Evolutionary conservation across 1,139 yeast genomes (phyloP).

Genomic region (Lodderomyces margitis): DNA sequence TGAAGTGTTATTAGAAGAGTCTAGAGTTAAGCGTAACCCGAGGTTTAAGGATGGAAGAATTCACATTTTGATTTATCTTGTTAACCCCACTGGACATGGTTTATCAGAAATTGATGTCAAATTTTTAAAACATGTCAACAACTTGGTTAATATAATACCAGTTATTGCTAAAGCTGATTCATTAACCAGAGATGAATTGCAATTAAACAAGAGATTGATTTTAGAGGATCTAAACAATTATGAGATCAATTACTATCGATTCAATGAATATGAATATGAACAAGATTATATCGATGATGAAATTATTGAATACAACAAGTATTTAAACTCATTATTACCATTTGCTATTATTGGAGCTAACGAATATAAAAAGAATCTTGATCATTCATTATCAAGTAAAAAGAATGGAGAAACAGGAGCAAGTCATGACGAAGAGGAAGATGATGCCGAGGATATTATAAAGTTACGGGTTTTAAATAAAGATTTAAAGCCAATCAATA

Average conservation of each 20-base stretch:
- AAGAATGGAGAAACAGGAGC: not conserved
- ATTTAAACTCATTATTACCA: slow-evolving; percentile 41
- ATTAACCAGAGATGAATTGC: slow-evolving; percentile 37
- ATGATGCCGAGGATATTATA: slow-evolving; percentile 38
- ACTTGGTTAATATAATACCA: slow-evolving; percentile 44
- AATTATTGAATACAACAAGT: slow-evolving; percentile 47
- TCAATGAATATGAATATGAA: slow-evolving; percentile 50
- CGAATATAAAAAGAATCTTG: slow-evolving; percentile 33
- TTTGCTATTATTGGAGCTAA: slow-evolving; percentile 46
- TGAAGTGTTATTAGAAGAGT: slow-evolving; percentile 49
- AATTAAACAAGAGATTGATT: slow-evolving; percentile 36
- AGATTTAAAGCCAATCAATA: slow-evolving; percentile 38
- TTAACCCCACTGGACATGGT: slow-evolving; percentile 50
- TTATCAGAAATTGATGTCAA: slow-evolving; percentile 42
- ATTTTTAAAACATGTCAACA: slow-evolving; percentile 40
- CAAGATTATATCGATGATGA: slow-evolving; percentile 49
- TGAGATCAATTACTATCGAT: slow-evolving; percentile 43
- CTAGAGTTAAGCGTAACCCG: slow-evolving; percentile 47
- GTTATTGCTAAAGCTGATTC: slow-evolving; percentile 44
- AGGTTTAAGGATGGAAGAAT: slow-evolving; percentile 49
- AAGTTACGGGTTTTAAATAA: slow-evolving; percentile 42
- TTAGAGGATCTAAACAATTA: slow-evolving; percentile 42
- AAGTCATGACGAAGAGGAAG: slow-evolving; percentile 13
- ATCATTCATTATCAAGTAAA: slow-evolving; percentile 13
- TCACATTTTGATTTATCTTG: slow-evolving; percentile 46